These are phyloP conservation scores for Rhytidhysteron rufulum DNA, from an alignment of 2,329 filamentous ascomycete genomes.

Conservation along the genomic window DNA sequence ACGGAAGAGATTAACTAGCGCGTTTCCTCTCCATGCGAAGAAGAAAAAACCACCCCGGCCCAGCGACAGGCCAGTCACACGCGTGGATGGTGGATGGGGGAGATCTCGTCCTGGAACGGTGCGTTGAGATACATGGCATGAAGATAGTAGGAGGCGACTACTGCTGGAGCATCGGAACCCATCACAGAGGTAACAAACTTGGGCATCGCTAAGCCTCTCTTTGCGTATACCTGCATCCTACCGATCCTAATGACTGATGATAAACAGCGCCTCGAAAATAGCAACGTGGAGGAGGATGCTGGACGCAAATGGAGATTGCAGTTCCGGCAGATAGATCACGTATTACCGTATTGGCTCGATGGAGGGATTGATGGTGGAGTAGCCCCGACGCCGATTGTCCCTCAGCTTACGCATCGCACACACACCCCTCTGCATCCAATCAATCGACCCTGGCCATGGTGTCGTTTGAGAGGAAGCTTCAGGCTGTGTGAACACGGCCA, in stretches of 20 bases:
- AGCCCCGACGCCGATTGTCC: too few species aligned
- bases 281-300: slow-evolving; percentile 1
- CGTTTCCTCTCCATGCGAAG: slow-evolving; percentile 15
- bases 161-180: neutral
- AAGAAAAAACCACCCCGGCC: slow-evolving; percentile 9
- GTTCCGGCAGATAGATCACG: slow-evolving; percentile 9
- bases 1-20: slow-evolving; percentile 18
- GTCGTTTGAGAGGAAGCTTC: slow-evolving; percentile 16
- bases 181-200: too few species aligned
- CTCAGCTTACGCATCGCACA: slow-evolving; percentile 12
- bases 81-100: slow-evolving; percentile 7
- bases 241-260: neutral
- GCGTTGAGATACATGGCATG: slow-evolving; percentile 2
- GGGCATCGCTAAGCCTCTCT: too few species aligned
- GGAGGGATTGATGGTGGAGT: neutral
- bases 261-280: neutral
- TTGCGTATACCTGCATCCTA: neutral
- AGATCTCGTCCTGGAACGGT: slow-evolving; percentile 9
- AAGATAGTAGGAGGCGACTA: neutral
- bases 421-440: neutral
- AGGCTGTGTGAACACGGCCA: slow-evolving; percentile 14
- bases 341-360: slow-evolving; percentile 6
- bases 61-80: too few species aligned
- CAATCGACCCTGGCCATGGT: too few species aligned
- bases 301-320: too few species aligned